These are phyloP conservation scores for Trametes cubensis DNA, from an alignment of 768 basidiomycete genomes.

Conservation along the genomic window DNA sequence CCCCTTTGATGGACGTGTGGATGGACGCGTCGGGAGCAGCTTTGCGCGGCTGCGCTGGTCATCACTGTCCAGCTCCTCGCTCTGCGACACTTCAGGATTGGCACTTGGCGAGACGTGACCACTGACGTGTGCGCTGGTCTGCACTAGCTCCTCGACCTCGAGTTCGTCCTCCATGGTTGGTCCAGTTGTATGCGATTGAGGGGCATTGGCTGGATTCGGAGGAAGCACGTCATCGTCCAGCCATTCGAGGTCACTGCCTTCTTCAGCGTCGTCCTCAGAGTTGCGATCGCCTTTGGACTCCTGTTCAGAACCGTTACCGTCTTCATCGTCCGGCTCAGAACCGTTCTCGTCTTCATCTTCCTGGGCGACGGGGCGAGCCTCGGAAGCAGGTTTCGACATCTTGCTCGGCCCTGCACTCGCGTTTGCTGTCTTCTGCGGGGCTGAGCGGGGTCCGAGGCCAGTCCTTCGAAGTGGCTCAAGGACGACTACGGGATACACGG, in stretches of 20 bases:
- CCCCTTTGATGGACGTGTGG: background rate
- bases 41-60: slow-evolving; percentile 18
- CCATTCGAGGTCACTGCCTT: background rate
- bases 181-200: background rate
- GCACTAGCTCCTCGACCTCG: slow-evolving; percentile 21
- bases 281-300: background rate
- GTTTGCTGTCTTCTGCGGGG: background rate
- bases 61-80: slow-evolving; percentile 25
- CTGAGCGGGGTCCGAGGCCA: background rate
- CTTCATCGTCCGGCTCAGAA: background rate
- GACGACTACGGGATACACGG: background rate
- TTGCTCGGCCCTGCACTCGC: background rate
- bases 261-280: background rate
- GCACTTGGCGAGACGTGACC: background rate
- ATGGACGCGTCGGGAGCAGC: background rate
- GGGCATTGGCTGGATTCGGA: background rate
- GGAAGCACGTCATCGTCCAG: background rate
- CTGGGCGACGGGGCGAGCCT: background rate
- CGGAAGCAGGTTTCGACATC: background rate
- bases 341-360: background rate
- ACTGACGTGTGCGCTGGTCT: background rate
- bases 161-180: slow-evolving; percentile 19
- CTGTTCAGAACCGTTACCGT: background rate
- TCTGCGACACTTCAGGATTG: background rate
- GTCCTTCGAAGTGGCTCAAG: background rate